Base-by-base conservation (phyloP, 805 yeast species). In the Vanderwaltozyma yarrowii region DNA sequence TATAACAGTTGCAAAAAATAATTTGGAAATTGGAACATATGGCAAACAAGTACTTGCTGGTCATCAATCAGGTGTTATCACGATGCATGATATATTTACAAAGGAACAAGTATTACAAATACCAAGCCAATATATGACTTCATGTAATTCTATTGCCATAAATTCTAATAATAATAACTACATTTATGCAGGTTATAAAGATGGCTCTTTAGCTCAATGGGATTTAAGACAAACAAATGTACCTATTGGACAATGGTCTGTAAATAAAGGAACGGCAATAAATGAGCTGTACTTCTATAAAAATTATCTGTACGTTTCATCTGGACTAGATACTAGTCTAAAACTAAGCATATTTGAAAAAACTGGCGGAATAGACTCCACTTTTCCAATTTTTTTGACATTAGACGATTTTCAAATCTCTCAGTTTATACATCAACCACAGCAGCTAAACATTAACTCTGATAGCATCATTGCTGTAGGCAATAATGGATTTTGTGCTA, bases 11-110 rank as follows among this genome's bases (percentile, higher is more conserved):
- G n/a, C n/a, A n/a, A 19, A 25, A 10, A 68, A 41, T 47, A 62
- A 58, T 33, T 50, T 67, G 21, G 78, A 75, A 42, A 71, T 61
- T 49, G 83, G 71, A 21, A 69, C 74, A 15, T 58, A 54, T 7
- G 76, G 68, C 0, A 70, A 68, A 43, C 42, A 46, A 4, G 50
- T 71, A 3, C 53, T 64, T 19, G 71, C 69, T 2, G 81, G 71
- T 2, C 63, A 67, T 42, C 49, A 45, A 16, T 56, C 61, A 5
- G 70, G 65, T 11, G 62, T 56, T 2, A 49, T 73, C 5, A 50
- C 69, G 0, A 32, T 59, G 2, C 69, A 69, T 62, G 71, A 71
- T 44, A 40, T 70, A 4, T 48, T 43, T 20, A 40, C 51, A 1
- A 52, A 56, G 32, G 30, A 44, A 7, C 58, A 56, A 37, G 33